Conservation (phyloP, 352 stramenopile species). For the Globisporangium spiculum region DNA sequence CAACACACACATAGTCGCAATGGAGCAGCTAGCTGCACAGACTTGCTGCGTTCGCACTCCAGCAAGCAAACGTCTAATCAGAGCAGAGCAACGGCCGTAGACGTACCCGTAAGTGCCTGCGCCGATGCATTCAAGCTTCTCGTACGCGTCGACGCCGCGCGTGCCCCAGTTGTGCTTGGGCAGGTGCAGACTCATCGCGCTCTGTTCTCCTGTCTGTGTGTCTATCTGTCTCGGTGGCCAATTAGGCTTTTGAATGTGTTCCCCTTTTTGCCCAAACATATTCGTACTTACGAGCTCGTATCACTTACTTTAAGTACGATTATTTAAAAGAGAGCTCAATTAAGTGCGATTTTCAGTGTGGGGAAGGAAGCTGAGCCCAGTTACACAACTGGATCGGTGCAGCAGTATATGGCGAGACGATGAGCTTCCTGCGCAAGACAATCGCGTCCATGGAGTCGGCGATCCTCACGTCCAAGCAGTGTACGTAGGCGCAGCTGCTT, state of each 20-base stretch:
- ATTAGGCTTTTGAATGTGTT: not conserved
- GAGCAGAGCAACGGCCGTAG: not conserved
- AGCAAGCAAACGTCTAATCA: not conserved
- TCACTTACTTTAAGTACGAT: conserved; percentile 14
- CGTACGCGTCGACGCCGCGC: conserved; percentile 78
- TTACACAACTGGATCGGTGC: conserved; percentile 1
- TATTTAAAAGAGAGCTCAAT: not conserved
- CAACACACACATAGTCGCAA: not conserved
- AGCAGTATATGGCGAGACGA: conserved; percentile 19
- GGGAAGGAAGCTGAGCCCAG: not conserved
- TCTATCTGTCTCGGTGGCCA: not conserved
- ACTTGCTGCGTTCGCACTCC: not conserved
- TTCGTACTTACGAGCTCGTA: too few relatives aligned
- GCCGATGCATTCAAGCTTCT: conserved; percentile 89
- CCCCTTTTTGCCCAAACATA: not conserved
- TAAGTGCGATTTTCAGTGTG: conserved; percentile 2
- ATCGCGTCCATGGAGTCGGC: conserved; percentile 73
- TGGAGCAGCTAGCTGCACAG: not conserved
- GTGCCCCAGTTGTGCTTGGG: conserved; percentile 85
- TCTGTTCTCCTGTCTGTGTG: not conserved
- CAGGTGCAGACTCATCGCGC: conserved; percentile 77
- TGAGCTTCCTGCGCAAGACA: conserved; percentile 73
- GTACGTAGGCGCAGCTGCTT: conserved; percentile 29
- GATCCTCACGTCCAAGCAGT: conserved; percentile 81
- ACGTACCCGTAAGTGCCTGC: conserved; percentile 83